A percentile compares a stretch with the other conserved stretches of the same genome.
Conservation (phyloP, 2,329 filamentous ascomycete species). For the Ophiostoma sp. region DNA sequence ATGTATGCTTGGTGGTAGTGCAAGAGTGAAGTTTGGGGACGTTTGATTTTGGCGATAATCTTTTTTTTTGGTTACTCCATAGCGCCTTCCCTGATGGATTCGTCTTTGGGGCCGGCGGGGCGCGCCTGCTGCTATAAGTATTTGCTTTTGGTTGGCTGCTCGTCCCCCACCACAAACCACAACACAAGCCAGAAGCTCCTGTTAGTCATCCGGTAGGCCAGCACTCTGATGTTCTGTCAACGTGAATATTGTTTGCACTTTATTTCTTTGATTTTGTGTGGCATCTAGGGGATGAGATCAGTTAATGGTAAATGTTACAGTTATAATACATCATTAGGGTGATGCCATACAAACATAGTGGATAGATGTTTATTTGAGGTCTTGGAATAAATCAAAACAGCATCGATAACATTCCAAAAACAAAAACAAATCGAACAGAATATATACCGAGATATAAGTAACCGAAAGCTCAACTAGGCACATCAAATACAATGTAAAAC, state of each 20-base stretch:
- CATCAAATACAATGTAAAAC: background rate
- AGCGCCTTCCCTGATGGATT: background rate
- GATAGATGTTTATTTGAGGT: too few species aligned
- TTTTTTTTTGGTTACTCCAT: constrained; percentile 20
- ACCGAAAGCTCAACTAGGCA: too few species aligned
- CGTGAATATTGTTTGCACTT: background rate
- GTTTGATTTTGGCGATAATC: constrained; percentile 15
- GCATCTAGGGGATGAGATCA: too few species aligned
- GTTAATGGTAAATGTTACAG: too few species aligned
- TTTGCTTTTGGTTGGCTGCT: background rate
- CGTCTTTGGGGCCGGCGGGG: constrained; percentile 1
- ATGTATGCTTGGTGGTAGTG: background rate
- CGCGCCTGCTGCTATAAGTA: constrained; percentile 17
- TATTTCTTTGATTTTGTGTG: background rate
- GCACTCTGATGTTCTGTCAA: background rate
- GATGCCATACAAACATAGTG: too few species aligned
- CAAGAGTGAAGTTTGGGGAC: background rate
- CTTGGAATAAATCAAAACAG: too few species aligned
- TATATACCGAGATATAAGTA: too few species aligned
- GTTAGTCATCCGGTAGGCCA: constrained; percentile 1
- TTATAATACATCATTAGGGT: too few species aligned
- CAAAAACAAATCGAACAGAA: too few species aligned
- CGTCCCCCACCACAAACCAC: constrained; percentile 8
- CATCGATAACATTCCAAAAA: too few species aligned
- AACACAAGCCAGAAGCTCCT: too few species aligned